phyloP scores from a whole-genome alignment of 169 alveolate species.

The Babesia sp. region DNA sequence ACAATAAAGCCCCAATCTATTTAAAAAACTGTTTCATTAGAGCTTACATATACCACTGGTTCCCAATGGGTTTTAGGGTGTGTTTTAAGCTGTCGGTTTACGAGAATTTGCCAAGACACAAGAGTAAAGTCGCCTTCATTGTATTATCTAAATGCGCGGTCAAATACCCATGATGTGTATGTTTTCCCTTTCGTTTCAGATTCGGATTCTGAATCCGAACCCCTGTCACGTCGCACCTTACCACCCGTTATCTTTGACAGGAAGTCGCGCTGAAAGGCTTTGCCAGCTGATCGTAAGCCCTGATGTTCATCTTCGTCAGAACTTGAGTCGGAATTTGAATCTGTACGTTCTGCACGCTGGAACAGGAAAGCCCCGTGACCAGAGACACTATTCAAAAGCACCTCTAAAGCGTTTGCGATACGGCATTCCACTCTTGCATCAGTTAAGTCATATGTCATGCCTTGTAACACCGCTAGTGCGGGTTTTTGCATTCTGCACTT shows the following conservation, averaged over 20 bases:
- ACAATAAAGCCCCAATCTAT: too few species aligned
- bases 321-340: constrained; percentile 29
- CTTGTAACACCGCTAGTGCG: constrained; percentile 17
- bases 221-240: neutral
- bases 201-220: constrained; percentile 43
- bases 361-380: constrained; percentile 50
- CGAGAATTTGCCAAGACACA: too few species aligned
- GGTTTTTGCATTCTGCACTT: constrained; percentile 55
- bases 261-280: constrained; percentile 42
- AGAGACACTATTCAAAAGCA: constrained; percentile 39
- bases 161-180: constrained; percentile 62
- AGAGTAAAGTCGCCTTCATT: too few species aligned
- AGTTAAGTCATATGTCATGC: constrained; percentile 21
- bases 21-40: too few species aligned
- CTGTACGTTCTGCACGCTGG: neutral
- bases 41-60: too few species aligned
- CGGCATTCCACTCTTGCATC: constrained; percentile 41
- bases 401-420: constrained; percentile 46
- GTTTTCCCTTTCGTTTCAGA: constrained; percentile 20
- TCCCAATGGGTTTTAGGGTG: too few species aligned
- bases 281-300: constrained; percentile 35
- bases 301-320: constrained; percentile 29
- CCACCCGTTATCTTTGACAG: constrained; percentile 28
- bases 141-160: constrained; percentile 21
- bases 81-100: too few species aligned